A percentile compares a stretch with the other conserved stretches of the same genome.
Conservation (phyloP, 106 monocot species). For the Allium cepa region DNA sequence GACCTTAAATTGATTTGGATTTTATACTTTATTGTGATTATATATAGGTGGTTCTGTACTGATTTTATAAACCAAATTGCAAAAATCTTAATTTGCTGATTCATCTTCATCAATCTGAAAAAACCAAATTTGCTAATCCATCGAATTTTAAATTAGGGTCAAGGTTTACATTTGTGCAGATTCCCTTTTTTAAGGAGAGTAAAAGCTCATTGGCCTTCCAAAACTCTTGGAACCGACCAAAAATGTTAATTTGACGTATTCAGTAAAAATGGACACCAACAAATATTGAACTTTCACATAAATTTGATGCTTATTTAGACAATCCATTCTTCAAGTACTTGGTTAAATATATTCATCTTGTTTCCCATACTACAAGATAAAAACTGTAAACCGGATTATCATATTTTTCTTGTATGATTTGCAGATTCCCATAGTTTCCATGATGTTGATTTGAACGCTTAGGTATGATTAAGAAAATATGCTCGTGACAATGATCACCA, state of each 20-base stretch:
- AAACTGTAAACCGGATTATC: too few species aligned
- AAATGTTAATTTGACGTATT: slow-evolving; percentile 65
- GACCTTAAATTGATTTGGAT: too few species aligned
- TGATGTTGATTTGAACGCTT: slow-evolving; percentile 96
- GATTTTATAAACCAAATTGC: too few species aligned
- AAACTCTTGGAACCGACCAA: slow-evolving; percentile 77
- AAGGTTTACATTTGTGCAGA: too few species aligned
- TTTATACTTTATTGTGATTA: too few species aligned
- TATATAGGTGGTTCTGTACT: too few species aligned
- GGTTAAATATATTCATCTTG: slow-evolving; percentile 18
- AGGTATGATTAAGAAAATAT: slow-evolving; percentile 99
- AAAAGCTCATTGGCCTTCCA: slow-evolving; percentile 2
- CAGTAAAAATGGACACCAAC: slow-evolving; percentile 74
- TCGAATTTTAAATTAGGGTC: too few species aligned
- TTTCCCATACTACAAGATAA: too few species aligned
- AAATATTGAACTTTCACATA: slow-evolving; percentile 68
- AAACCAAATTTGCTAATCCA: too few species aligned
- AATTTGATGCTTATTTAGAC: slow-evolving; percentile 92
- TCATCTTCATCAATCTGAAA: too few species aligned
- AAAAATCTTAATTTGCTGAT: too few species aligned
- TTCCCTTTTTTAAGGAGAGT: too few species aligned
- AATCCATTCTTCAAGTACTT: slow-evolving; percentile 97
- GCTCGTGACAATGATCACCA: slow-evolving; percentile 96
- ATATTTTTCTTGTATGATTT: not conserved
- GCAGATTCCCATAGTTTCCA: slow-evolving; percentile 94